Conservation (phyloP, 1,139 yeast species). For the Debaryomyces coudertii region DNA sequence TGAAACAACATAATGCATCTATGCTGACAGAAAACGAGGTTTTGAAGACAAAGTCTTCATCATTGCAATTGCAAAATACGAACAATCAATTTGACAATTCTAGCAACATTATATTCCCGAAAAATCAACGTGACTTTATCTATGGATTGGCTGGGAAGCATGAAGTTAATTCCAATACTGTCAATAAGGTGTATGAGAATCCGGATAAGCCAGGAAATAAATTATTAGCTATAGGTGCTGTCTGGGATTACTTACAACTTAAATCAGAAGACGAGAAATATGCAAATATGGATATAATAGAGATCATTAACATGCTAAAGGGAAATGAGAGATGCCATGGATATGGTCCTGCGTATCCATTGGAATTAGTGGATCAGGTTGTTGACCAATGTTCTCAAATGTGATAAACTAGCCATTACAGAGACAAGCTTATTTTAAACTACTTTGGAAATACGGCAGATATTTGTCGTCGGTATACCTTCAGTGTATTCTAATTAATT, state of each 20-base stretch:
- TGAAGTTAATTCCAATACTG: constrained; percentile 20
- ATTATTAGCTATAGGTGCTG: constrained; percentile 73
- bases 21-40: constrained; percentile 64
- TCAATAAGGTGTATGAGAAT: constrained; percentile 38
- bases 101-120: constrained; percentile 39
- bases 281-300: constrained; percentile 55
- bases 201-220: constrained; percentile 42
- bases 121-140: constrained; percentile 39
- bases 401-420: background rate
- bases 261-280: constrained; percentile 50
- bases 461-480: too few species aligned
- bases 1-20: constrained; percentile 56
- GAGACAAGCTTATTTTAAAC: background rate
- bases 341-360: constrained; percentile 77
- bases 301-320: constrained; percentile 58
- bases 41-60: constrained; percentile 19
- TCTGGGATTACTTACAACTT: constrained; percentile 73
- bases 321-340: constrained; percentile 82
- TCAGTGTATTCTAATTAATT: background rate
- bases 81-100: background rate
- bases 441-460: too few species aligned
- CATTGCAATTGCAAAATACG: background rate
- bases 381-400: constrained; percentile 17
- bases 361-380: constrained; percentile 48
- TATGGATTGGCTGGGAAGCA: constrained; percentile 32